phyloP scores from a whole-genome alignment of 176 grass and related monocot species.

The Puccinellia tenuiflora region DNA sequence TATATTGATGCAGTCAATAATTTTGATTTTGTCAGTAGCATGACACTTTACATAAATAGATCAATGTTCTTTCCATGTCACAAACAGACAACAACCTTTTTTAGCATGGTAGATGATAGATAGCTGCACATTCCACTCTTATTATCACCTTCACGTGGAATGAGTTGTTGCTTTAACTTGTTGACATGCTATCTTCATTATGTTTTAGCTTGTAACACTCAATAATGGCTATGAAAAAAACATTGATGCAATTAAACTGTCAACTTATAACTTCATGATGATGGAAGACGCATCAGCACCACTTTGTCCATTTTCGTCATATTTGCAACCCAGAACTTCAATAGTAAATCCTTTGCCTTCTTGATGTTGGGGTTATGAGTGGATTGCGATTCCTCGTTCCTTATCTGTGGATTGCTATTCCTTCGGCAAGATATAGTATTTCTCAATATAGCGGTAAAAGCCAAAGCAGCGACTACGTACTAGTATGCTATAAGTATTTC shows the following conservation, averaged over 20 bases:
- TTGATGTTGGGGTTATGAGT: not conserved
- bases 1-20: not conserved
- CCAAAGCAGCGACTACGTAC: not conserved
- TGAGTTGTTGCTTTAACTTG: not conserved
- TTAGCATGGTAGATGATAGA: not conserved
- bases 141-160: not conserved
- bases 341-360: not conserved
- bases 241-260: slow-evolving; percentile 5
- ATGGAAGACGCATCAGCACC: not conserved
- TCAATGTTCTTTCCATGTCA: not conserved
- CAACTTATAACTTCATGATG: not conserved
- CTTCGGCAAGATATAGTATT: not conserved
- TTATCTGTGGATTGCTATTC: not conserved
- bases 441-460: not conserved
- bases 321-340: not conserved
- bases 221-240: not conserved
- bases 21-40: not conserved
- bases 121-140: not conserved
- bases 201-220: slow-evolving; percentile 9
- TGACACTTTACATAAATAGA: not conserved
- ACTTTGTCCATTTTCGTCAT: not conserved
- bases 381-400: not conserved
- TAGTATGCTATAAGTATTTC: not conserved
- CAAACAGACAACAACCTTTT: not conserved
- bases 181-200: not conserved